These are phyloP conservation scores for Colletotrichum liaoningense DNA, from an alignment of 2,329 filamentous ascomycete genomes.

Conservation along the genomic window DNA sequence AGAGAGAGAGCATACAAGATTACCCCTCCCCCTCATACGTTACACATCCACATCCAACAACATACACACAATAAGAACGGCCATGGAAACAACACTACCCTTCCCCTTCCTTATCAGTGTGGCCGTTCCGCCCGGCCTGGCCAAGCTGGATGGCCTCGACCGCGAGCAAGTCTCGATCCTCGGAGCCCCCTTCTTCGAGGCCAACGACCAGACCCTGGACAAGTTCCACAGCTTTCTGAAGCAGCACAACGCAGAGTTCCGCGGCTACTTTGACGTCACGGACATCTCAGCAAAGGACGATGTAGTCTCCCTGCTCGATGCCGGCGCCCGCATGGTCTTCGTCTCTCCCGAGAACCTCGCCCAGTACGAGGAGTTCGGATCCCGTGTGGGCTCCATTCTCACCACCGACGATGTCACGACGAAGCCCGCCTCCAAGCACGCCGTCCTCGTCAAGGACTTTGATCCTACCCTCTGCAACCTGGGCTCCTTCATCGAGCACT, in stretches of 20 bases:
- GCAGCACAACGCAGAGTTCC: conserved; percentile 62
- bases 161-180: conserved; percentile 69
- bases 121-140: conserved; percentile 60
- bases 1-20: not conserved
- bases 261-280: conserved; percentile 82
- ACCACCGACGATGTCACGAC: conserved; percentile 56
- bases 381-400: conserved; percentile 66
- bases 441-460: conserved; percentile 65
- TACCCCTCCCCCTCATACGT: conserved; percentile 6
- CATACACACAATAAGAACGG: conserved; percentile 31
- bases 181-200: conserved; percentile 69
- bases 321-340: conserved; percentile 87
- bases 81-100: conserved; percentile 74
- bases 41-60: not conserved
- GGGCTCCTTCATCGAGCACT: conserved; percentile 56
- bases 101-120: conserved; percentile 73
- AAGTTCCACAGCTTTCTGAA: conserved; percentile 60
- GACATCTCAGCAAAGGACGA: conserved; percentile 76
- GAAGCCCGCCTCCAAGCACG: conserved; percentile 55
- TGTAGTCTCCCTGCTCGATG: conserved; percentile 83
- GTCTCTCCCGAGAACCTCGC: conserved; percentile 77
- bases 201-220: conserved; percentile 59
- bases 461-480: conserved; percentile 56
- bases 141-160: conserved; percentile 63
- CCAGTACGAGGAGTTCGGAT: conserved; percentile 65